Conservation (phyloP, 2,329 filamentous ascomycete species). For the Chaetomium olivaceum region DNA sequence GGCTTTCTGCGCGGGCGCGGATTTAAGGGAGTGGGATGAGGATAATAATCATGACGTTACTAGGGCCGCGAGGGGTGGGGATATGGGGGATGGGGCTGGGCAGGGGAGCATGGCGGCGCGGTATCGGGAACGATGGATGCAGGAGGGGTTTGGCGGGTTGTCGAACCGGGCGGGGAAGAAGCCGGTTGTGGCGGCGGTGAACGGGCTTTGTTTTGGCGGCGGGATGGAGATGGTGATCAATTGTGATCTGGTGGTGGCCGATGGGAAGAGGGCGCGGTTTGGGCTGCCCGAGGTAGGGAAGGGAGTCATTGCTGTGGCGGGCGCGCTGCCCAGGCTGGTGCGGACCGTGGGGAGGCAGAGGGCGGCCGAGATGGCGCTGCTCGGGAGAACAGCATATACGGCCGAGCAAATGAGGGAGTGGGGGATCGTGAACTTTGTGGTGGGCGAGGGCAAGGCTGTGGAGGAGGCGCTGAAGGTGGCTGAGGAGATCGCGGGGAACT, state of each 20-base stretch:
- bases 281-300: constrained; percentile 70
- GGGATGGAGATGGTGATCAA: constrained; percentile 77
- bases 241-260: constrained; percentile 69
- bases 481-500: constrained; percentile 61
- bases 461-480: constrained; percentile 64
- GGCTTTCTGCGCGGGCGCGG: constrained; percentile 68
- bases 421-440: constrained; percentile 70
- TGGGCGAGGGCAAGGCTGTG: constrained; percentile 51
- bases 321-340: constrained; percentile 67
- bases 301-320: constrained; percentile 71
- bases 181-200: constrained; percentile 74
- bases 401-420: constrained; percentile 62
- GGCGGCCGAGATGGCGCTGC: constrained; percentile 70
- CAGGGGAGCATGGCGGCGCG: constrained; percentile 15
- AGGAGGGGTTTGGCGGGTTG: constrained; percentile 64
- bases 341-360: constrained; percentile 67
- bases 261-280: constrained; percentile 56
- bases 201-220: constrained; percentile 73
- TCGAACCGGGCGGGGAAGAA: constrained; percentile 69
- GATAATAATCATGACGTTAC: constrained; percentile 36
- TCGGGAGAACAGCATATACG: constrained; percentile 56
- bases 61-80: background rate
- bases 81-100: background rate
- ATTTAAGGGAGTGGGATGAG: constrained; percentile 65
- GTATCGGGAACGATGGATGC: constrained; percentile 36